Percentiles rank a stretch among this genome's conserved stretches.
phyloP scores from a whole-genome alignment of 2,329 filamentous ascomycete genomes.

The Phialemoniopsis sp. region DNA sequence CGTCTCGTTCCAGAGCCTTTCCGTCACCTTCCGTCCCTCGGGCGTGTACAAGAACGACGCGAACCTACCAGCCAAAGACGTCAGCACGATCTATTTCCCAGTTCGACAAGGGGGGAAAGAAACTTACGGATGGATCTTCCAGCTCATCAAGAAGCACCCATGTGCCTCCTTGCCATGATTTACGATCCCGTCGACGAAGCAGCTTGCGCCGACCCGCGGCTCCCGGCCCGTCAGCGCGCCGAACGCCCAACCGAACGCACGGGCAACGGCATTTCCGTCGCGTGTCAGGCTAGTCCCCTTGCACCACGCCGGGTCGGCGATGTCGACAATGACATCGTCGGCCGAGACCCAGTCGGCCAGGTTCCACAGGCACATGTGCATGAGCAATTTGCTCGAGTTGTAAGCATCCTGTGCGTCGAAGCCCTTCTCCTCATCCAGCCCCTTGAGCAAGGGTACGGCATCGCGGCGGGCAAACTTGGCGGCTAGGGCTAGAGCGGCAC shows the following conservation, averaged over 20 bases:
- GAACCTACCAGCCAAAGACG: not conserved
- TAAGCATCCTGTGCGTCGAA: not conserved
- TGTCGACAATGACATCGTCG: slow-evolving; percentile 27
- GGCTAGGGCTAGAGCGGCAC: slow-evolving; percentile 16
- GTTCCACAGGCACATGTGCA: slow-evolving; percentile 28
- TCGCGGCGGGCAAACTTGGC: slow-evolving; percentile 8
- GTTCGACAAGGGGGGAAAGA: too few relatives aligned
- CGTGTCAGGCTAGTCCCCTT: slow-evolving; percentile 17
- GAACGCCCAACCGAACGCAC: not conserved
- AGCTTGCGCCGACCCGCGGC: slow-evolving; percentile 4
- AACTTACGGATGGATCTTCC: too few relatives aligned
- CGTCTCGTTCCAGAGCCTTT: too few relatives aligned
- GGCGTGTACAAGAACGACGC: too few relatives aligned
- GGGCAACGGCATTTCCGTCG: slow-evolving; percentile 3
- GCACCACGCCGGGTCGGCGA: slow-evolving; percentile 25
- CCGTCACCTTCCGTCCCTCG: too few relatives aligned
- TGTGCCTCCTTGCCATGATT: not conserved
- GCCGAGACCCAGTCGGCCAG: slow-evolving; percentile 27
- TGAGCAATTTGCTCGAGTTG: slow-evolving; percentile 18
- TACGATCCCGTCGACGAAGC: slow-evolving; percentile 9
- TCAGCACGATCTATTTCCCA: not conserved
- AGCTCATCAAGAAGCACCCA: slow-evolving; percentile 1
- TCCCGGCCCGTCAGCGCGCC: not conserved
- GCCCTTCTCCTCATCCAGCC: not conserved
- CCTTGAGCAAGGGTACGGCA: slow-evolving; percentile 1